phyloP scores from a whole-genome alignment of 441 rosid genomes.

The Aquilaria agallochum region DNA sequence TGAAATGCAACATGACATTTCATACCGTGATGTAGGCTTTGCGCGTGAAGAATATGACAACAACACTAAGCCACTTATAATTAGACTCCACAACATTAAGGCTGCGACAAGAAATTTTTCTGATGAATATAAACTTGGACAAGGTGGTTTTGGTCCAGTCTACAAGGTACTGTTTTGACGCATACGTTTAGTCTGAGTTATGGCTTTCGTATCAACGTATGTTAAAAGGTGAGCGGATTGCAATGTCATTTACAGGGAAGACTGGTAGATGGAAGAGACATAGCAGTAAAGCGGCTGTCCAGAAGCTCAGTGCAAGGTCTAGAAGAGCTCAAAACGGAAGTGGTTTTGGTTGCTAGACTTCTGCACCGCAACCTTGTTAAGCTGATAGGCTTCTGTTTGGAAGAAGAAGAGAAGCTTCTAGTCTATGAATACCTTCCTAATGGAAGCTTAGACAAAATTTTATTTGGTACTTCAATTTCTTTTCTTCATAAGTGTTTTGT shows the following conservation, averaged over 20 bases:
- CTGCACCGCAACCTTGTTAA: conserved; percentile 20
- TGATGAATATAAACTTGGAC: conserved; percentile 29
- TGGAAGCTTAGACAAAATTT: conserved; percentile 26
- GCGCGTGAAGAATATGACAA: conserved; percentile 10
- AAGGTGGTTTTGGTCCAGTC: conserved; percentile 39
- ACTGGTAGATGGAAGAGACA: conserved; percentile 5
- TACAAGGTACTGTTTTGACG: conserved; percentile 21
- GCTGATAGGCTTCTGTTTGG: conserved; percentile 27
- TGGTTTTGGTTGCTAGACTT: conserved; percentile 18
- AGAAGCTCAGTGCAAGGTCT: conserved; percentile 10
- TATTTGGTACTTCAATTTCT: not conserved
- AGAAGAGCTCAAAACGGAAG: conserved; percentile 24
- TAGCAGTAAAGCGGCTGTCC: conserved; percentile 10
- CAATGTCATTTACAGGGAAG: not conserved
- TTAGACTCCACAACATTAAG: conserved; percentile 19
- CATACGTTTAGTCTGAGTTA: not conserved
- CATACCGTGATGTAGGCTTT: conserved; percentile 5
- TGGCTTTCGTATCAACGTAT: not conserved
- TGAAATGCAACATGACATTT: no score
- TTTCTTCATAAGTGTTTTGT: not conserved
- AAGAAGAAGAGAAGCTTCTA: conserved; percentile 30
- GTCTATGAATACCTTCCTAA: conserved; percentile 26
- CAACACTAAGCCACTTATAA: conserved; percentile 18
- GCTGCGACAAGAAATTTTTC: conserved; percentile 29
- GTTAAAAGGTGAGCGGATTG: not conserved